These are phyloP conservation scores for Leishmania tropica DNA, from an alignment of 208 protist species.

Conservation along the genomic window DNA sequence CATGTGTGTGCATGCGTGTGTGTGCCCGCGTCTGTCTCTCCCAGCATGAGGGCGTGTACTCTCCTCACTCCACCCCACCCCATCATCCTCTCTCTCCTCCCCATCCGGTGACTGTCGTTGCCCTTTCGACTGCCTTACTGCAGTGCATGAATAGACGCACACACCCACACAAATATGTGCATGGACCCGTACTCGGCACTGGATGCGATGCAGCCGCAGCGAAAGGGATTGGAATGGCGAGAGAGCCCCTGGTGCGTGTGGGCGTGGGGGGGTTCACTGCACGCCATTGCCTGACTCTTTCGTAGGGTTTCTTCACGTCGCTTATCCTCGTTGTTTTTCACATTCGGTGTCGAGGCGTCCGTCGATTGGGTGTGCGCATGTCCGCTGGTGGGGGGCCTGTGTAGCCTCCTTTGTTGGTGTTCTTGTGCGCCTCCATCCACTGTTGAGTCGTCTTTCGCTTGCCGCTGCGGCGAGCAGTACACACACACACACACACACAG, in stretches of 20 bases:
- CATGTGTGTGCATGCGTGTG: not conserved
- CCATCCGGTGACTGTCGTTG: not conserved
- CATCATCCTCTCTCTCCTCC: not conserved
- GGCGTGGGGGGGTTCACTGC: not conserved
- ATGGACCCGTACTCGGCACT: not conserved
- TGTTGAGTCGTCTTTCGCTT: not conserved
- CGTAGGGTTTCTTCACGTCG: not conserved
- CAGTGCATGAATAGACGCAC: not conserved
- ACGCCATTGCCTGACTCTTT: not conserved
- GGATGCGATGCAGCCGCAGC: not conserved
- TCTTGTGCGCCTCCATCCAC: not conserved
- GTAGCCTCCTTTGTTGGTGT: not conserved
- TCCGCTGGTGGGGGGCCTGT: not conserved
- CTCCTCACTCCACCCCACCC: not conserved
- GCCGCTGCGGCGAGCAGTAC: not conserved
- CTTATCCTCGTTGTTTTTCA: not conserved
- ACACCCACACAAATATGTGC: not conserved
- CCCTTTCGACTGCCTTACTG: not conserved
- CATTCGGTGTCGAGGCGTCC: not conserved
- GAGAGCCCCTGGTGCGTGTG: not conserved
- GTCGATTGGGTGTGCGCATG: not conserved
- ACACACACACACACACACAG: too few relatives aligned
- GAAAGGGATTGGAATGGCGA: not conserved
- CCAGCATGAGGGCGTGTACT: not conserved
- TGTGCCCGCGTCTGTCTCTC: not conserved